phyloP scores from a whole-genome alignment of 1,139 yeast species.

The Magnusiomyces tetraspermus region DNA sequence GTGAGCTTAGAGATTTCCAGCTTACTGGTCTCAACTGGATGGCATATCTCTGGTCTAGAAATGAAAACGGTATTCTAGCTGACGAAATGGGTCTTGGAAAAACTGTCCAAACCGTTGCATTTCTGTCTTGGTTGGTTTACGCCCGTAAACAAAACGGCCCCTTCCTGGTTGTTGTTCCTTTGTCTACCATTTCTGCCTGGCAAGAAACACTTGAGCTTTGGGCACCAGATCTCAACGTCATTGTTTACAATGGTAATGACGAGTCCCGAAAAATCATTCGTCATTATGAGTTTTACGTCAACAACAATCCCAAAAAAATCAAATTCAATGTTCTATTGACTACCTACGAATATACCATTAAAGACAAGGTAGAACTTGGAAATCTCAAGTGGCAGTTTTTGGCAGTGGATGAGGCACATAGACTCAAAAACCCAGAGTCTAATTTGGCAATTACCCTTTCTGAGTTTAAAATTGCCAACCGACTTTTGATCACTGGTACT shows the following conservation, averaged over 20 bases:
- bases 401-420: slow-evolving; percentile 98
- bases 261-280: slow-evolving; percentile 74
- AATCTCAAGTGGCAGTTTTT: slow-evolving; percentile 86
- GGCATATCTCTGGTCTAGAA: slow-evolving; percentile 97
- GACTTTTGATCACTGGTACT: slow-evolving; percentile 92
- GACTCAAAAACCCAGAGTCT: slow-evolving; percentile 88
- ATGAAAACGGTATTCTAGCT: slow-evolving; percentile 94
- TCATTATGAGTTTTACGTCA: slow-evolving; percentile 72
- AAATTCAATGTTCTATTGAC: slow-evolving; percentile 85
- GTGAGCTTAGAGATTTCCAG: slow-evolving; percentile 93
- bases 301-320: slow-evolving; percentile 46
- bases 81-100: slow-evolving; percentile 99
- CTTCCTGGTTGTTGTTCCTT: slow-evolving; percentile 89
- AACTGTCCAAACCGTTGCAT: slow-evolving; percentile 94
- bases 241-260: slow-evolving; percentile 88
- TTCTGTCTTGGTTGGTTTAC: slow-evolving; percentile 86
- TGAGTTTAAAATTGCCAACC: slow-evolving; percentile 73
- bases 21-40: slow-evolving; percentile 98
- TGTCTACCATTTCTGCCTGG: slow-evolving; percentile 97
- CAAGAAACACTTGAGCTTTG: slow-evolving; percentile 96
- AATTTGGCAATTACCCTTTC: slow-evolving; percentile 81
- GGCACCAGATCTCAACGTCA: slow-evolving; percentile 93
- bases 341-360: slow-evolving; percentile 90
- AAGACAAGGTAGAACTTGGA: slow-evolving; percentile 75
- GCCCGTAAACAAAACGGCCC: slow-evolving; percentile 97